These are phyloP conservation scores for Anacardium occidentale DNA, from an alignment of 345 rosid species.

Conservation along the genomic window DNA sequence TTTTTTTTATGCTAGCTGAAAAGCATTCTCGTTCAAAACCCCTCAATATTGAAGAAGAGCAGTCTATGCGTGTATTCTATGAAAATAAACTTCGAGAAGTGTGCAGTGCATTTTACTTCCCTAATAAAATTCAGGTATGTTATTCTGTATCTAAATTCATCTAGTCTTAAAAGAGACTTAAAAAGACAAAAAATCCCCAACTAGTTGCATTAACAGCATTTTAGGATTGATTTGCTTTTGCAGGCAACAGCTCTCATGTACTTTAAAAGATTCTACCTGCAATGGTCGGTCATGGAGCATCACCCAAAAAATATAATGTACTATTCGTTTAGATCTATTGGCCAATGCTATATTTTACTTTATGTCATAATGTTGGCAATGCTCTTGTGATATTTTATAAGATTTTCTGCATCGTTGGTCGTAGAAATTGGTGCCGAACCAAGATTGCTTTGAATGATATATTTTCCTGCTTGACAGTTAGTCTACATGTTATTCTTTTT, in stretches of 20 bases:
- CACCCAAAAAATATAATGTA: slow-evolving; percentile 95
- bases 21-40: slow-evolving; percentile 81
- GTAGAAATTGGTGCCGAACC: neutral
- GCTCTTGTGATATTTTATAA: neutral
- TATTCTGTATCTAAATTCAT: slow-evolving; percentile 4
- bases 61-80: slow-evolving; percentile 81
- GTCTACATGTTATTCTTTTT: neutral
- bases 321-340: slow-evolving; percentile 27
- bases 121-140: slow-evolving; percentile 89
- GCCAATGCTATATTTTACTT: too few species aligned
- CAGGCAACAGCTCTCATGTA: slow-evolving; percentile 94
- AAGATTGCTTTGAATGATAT: neutral
- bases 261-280: slow-evolving; percentile 94
- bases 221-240: slow-evolving; percentile 28
- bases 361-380: slow-evolving; percentile 4
- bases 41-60: slow-evolving; percentile 81
- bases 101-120: slow-evolving; percentile 90
- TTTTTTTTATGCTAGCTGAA: slow-evolving; percentile 46
- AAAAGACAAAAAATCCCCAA: neutral
- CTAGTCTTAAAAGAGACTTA: neutral
- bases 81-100: slow-evolving; percentile 95
- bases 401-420: neutral
- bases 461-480: neutral
- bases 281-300: slow-evolving; percentile 99
- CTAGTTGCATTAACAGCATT: slow-evolving; percentile 3